phyloP scores from a whole-genome alignment of 2,329 filamentous ascomycete species.

The Pyrenochaeta sp. region DNA sequence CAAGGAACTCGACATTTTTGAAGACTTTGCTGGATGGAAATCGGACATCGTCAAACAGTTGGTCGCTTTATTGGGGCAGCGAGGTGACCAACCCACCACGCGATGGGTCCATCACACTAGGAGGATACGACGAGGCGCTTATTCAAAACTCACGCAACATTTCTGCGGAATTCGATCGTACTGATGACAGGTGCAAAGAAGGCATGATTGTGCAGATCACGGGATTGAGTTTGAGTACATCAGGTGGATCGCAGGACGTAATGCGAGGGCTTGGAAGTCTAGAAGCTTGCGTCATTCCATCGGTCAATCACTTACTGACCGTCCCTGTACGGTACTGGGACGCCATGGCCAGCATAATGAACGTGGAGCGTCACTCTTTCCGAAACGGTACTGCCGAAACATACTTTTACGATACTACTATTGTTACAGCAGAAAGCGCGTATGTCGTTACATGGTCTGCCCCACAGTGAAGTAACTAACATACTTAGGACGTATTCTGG shows the following conservation, averaged over 20 bases:
- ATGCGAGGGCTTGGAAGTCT: constrained; percentile 1
- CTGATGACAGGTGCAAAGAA: constrained; percentile 5
- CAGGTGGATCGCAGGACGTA: neutral
- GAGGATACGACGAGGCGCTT: constrained; percentile 10
- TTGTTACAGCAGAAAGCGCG: constrained; percentile 5
- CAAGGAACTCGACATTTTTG: constrained; percentile 5
- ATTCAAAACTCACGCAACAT: constrained; percentile 2
- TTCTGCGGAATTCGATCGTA: constrained; percentile 2
- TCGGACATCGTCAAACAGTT: constrained; percentile 10
- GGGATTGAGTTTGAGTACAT: constrained; percentile 1
- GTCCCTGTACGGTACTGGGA: constrained; percentile 9
- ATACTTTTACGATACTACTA: constrained; percentile 8
- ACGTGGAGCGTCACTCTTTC: constrained; percentile 1
- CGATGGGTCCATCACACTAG: constrained; percentile 13
- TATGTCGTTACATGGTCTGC: neutral
- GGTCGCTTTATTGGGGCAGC: constrained; percentile 13
- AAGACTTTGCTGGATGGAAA: constrained; percentile 1
- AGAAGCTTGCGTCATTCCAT: constrained; percentile 9
- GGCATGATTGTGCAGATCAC: constrained; percentile 13
- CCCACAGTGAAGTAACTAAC: neutral
- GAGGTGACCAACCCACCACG: constrained; percentile 11
- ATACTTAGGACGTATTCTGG: constrained; percentile 5
- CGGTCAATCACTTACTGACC: constrained; percentile 10
- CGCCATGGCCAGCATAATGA: constrained; percentile 6
- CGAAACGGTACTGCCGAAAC: constrained; percentile 5